Evolutionary conservation across 164 flowering plant genomes (phyloP), one percentile per base, ranked within the genome.

Genomic region (Cinnamomum micranthum): DNA sequence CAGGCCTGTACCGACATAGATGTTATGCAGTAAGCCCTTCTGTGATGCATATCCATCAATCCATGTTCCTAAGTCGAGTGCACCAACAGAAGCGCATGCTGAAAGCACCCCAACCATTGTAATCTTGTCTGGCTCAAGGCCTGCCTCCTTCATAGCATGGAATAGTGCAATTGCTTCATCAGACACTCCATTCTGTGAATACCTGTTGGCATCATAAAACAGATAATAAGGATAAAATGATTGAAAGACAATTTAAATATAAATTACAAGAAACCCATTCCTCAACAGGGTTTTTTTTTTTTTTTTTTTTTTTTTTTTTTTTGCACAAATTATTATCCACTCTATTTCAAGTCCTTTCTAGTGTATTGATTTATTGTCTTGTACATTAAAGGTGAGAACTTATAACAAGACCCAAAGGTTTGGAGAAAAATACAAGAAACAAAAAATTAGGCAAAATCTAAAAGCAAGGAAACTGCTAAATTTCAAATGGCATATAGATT

Each of bases 71-170:
- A 79, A 17, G 22, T 81, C 84, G 52, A 79, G 69, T 13, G 84
- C 84, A 31, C 81, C 84, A 10, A 79, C 72, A 50, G 79, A 71
- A 71, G 71, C 81, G 64, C 84, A 81, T 68, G 81, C 84, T 17
- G 84, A 75, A 68, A 81, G 81, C 65, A 79, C 84, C 19, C 76
- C 75, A n/a, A 79, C 84, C 65, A 77, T 77, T 9, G 82, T 82
- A 47, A 82, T 80, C 76, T 82, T 76, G 72, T 82, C 76, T 15
- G 82, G 84, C 71, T 74, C 69, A 24, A 79, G 68, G 58, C 75
- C 76, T 23, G 77, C 68, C 15, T 23, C 25, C 70, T 69, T 75
- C 83, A 82, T 82, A n/a, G 79, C 72, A 63, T 74, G 77, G 55
- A 78, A 82, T 27, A 80, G 31, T 2, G 52, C 73, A 22, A 80